Evolutionary conservation across 345 rosid species (phyloP), one percentile per base, ranked within the genome.

Genomic region (Lumnitzera racemosa): DNA sequence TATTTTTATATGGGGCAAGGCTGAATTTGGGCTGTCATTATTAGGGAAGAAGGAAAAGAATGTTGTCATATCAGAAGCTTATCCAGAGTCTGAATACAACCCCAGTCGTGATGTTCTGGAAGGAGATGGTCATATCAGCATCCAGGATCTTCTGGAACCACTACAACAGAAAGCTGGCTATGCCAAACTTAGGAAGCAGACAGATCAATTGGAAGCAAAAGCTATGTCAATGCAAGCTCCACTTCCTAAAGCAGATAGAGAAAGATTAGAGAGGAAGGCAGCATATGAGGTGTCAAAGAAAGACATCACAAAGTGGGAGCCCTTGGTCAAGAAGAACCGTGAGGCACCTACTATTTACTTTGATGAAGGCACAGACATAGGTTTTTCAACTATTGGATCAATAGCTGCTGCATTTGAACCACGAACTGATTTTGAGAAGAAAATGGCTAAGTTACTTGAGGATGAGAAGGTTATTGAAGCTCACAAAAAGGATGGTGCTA

Each of bases 331-430:
- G 75, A 82, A 78, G 80, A 90, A 94, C 25, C 86, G 97, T 68
- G 97, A 90, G 72, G 90, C 91, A 43, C 86, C 97, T 58, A 71
- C 95, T 57, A 56, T 94, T 60, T 80, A 67, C 69, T 94, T 90
- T 71, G 81, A 85, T 69, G 76, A 86, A 79, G 87, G 86, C 62
- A 81, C 67, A 68, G 76, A 85, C 65, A 27, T 83, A 61, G 86
- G 87, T 14, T 90, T 76, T 78, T 90, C 99, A 24, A 94, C 97
- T 17, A 80, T 90, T 47, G 99, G 99, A 10, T 90, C 99, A 53
- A 88, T 94, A 66, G 97, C 97, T 64, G 82, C 96, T 60, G 83
- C 81, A 58, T 90, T 94, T 81, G 82, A 94, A 68, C 97, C 97
- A 52, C 74, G 96, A 81, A 87, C 96, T 47, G 87, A 81, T 48